Evolutionary conservation across 176 grass and related monocot species (phyloP).

Genomic region (Pharus latifolius): DNA sequence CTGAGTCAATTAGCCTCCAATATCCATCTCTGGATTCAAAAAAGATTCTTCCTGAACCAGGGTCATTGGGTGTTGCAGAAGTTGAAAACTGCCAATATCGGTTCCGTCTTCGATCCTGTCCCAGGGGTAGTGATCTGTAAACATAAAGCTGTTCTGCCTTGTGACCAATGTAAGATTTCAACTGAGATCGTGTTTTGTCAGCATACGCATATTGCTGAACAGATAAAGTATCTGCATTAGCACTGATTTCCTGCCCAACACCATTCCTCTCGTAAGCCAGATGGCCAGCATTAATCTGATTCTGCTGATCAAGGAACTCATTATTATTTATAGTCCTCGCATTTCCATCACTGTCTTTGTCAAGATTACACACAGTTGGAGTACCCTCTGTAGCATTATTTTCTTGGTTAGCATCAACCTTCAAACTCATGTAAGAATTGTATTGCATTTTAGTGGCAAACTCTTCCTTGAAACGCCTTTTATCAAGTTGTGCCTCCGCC

Average conservation of each 20-base stretch:
- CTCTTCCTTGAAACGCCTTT: conserved; percentile 83
- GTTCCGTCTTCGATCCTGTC: conserved; percentile 89
- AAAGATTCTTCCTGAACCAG: conserved; percentile 89
- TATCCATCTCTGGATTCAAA: conserved; percentile 83
- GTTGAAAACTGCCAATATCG: conserved; percentile 92
- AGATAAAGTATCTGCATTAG: conserved; percentile 37
- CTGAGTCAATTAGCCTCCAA: conserved; percentile 88
- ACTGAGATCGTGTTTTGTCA: conserved; percentile 81
- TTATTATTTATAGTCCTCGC: conserved; percentile 22
- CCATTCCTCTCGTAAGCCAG: conserved; percentile 51
- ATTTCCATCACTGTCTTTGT: conserved; percentile 41
- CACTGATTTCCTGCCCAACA: conserved; percentile 38
- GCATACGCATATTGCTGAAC: conserved; percentile 75
- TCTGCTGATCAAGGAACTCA: conserved; percentile 34
- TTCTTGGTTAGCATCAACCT: conserved; percentile 39
- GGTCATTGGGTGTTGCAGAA: conserved; percentile 83
- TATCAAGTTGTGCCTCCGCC: conserved; percentile 88
- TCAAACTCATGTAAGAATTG: conserved; percentile 47
- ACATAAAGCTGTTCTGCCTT: conserved; percentile 83
- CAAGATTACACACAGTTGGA: conserved; percentile 27
- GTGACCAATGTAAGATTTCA: conserved; percentile 84
- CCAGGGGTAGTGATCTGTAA: conserved; percentile 80
- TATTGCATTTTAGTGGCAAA: conserved; percentile 55
- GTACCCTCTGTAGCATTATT: conserved; percentile 34
- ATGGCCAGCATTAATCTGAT: conserved; percentile 27